Percentiles rank a stretch among this genome's conserved stretches.
These are phyloP conservation scores for Pachysandra terminalis DNA, from an alignment of 164 flowering plant species.

Conservation along the genomic window DNA sequence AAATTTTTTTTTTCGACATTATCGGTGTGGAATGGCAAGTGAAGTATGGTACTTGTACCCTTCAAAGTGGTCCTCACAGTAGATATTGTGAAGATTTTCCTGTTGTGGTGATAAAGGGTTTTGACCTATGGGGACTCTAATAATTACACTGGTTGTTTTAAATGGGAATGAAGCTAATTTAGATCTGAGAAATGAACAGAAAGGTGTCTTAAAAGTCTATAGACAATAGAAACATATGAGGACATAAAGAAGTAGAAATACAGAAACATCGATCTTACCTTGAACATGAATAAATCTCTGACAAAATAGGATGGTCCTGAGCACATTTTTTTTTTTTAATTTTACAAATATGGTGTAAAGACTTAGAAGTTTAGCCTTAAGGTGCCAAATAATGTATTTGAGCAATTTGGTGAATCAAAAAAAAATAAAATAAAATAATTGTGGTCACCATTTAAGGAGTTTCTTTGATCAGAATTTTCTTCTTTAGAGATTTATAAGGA, in stretches of 20 bases:
- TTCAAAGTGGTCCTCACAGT: constrained; percentile 22
- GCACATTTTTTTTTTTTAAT: too few species aligned
- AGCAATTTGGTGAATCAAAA: neutral
- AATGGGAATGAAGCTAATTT: neutral
- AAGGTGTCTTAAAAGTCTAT: neutral
- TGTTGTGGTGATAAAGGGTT: constrained; percentile 10
- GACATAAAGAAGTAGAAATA: neutral
- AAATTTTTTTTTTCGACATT: neutral
- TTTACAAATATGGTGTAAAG: too few species aligned
- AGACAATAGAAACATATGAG: neutral
- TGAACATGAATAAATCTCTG: neutral
- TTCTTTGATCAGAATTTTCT: too few species aligned
- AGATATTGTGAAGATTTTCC: constrained; percentile 20
- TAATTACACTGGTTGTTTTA: neutral
- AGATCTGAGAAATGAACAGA: neutral
- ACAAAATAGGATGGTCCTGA: too few species aligned
- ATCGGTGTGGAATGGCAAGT: neutral
- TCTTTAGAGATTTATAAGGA: too few species aligned
- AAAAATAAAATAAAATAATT: too few species aligned
- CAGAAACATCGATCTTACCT: neutral
- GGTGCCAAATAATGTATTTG: neutral
- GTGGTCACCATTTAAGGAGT: neutral
- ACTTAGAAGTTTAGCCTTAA: too few species aligned
- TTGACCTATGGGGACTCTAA: constrained; percentile 3
- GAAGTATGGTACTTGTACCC: constrained; percentile 4